phyloP scores from a whole-genome alignment of 495 filamentous ascomycete genomes.

The Collariella sp. region DNA sequence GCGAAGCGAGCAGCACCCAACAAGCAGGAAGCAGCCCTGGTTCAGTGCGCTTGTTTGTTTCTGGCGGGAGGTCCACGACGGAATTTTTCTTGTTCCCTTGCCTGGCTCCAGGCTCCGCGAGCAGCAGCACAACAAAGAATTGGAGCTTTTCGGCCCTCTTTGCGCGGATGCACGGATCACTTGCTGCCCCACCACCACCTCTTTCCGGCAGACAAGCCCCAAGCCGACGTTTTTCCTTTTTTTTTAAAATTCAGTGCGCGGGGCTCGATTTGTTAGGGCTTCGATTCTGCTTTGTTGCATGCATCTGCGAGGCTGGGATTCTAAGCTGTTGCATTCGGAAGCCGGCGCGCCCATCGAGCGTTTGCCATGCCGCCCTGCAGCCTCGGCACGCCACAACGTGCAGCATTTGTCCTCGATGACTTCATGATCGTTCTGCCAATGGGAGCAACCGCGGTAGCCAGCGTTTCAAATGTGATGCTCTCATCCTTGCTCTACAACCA shows the following conservation, averaged over 20 bases:
- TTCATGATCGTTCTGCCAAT: no score
- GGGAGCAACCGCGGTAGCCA: no score
- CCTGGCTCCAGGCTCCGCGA: slow-evolving; percentile 10
- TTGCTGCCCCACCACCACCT: slow-evolving; percentile 11
- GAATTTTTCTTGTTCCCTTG: slow-evolving; percentile 4
- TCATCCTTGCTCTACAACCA: no score
- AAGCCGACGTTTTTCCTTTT: slow-evolving; percentile 12
- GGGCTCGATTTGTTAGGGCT: slow-evolving; percentile 14
- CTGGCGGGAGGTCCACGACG: slow-evolving; percentile 9
- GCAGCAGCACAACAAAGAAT: slow-evolving; percentile 11
- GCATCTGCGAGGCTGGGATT: slow-evolving; percentile 9
- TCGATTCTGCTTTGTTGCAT: background rate
- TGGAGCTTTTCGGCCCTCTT: slow-evolving; percentile 3
- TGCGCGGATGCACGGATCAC: slow-evolving; percentile 15
- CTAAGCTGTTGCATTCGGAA: background rate
- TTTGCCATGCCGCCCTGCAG: no score
- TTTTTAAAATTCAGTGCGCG: slow-evolving; percentile 18
- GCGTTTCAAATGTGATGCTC: no score
- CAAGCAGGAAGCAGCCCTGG: slow-evolving; percentile 9
- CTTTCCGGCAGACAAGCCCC: background rate
- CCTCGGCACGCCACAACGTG: no score
- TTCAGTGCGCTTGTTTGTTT: slow-evolving; percentile 15
- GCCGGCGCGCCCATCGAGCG: no score
- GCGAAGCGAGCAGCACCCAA: slow-evolving; percentile 10
- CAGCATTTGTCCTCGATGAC: no score